Conservation (phyloP, 1,284 basidiomycete genomes). For the Rhizoctonia solani region DNA sequence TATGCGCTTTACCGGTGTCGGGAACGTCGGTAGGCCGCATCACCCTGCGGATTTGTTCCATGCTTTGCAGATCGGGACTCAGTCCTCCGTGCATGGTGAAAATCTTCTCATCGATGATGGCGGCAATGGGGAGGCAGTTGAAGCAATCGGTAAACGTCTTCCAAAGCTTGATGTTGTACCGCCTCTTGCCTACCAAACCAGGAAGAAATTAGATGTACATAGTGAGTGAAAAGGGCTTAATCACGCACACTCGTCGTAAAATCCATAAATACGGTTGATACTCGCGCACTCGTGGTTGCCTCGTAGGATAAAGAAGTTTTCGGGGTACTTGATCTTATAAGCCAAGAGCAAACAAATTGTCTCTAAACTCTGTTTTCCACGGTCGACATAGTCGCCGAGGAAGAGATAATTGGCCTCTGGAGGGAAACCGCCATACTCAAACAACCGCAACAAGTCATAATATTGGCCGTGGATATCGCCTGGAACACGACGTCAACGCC, state of each 20-base stretch:
- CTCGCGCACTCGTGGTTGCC: slow-evolving; percentile 95
- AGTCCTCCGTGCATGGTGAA: slow-evolving; percentile 94
- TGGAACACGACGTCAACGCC: slow-evolving; percentile 45
- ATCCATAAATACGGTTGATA: slow-evolving; percentile 95
- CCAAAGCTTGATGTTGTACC: slow-evolving; percentile 98
- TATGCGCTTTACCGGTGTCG: slow-evolving; percentile 77
- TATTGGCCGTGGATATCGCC: slow-evolving; percentile 96
- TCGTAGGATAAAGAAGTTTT: slow-evolving; percentile 95
- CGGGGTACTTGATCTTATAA: slow-evolving; percentile 98
- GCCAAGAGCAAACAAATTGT: slow-evolving; percentile 89
- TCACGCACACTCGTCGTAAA: slow-evolving; percentile 89
- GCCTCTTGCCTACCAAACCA: slow-evolving; percentile 76
- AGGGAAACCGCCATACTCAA: slow-evolving; percentile 94
- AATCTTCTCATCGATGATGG: slow-evolving; percentile 97
- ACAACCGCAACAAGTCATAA: slow-evolving; percentile 90
- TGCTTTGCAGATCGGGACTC: slow-evolving; percentile 96
- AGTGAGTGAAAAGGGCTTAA: slow-evolving; percentile 29
- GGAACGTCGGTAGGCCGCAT: slow-evolving; percentile 99
- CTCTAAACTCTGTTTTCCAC: slow-evolving; percentile 92
- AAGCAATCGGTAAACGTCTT: slow-evolving; percentile 98
- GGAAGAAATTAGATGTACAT: slow-evolving; percentile 14
- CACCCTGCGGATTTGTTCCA: slow-evolving; percentile 99
- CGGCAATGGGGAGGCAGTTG: slow-evolving; percentile 93
- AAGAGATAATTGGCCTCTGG: slow-evolving; percentile 97
- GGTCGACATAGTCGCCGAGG: slow-evolving; percentile 93